Evolutionary conservation across 2,329 filamentous ascomycete species (phyloP), one percentile per base, ranked within the genome.

Genomic region (Sclerotinia minor): DNA sequence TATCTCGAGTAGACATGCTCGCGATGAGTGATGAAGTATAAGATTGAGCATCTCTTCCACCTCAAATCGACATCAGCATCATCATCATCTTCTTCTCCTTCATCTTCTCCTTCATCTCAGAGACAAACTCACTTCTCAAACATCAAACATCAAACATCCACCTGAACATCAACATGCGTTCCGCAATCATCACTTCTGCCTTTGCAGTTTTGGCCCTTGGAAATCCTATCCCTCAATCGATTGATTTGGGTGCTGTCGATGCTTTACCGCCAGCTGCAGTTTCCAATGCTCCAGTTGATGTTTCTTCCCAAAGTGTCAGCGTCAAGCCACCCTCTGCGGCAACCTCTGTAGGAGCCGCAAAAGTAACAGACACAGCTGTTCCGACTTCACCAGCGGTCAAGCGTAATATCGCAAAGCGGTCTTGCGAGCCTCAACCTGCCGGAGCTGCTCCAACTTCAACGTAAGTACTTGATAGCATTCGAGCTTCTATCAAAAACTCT

Each of bases 161-260:
- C 5, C 29, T 11, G 9, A 35, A 8, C 5, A 45, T 38, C n/a
- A 66, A 38, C 11, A 74, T 74, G 72, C 70, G 71, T 67, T 68
- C 70, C 35, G 55, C 67, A 19, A 57, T 73, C 50, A 47, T 73
- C n/a, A 19, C 70, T 44, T 70, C 70, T 47, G 69, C 70, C 50
- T 68, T 74, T 58, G 70, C 69, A 60, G 71, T 70, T 64, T 65
- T 75, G 44, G 66, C 71, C 57, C 47, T 73, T 59, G 70, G 72
- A 49, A 71, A 72, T 44, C 72, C 73, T 32, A 71, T 69, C 54
- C 77, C 77, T 55, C 78, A 79, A 67, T 69, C 72, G 9, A 79
- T 81, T 61, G 76, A 81, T 67, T 75, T 79, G 45, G 74, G 71
- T 21, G 65, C 71, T 8, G 76, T 79, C 60, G 75, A 79, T 69